Evolutionary conservation across 2,329 filamentous ascomycete species (phyloP), one percentile per base, ranked within the genome.

Genomic region (Fusarium verrucosum): DNA sequence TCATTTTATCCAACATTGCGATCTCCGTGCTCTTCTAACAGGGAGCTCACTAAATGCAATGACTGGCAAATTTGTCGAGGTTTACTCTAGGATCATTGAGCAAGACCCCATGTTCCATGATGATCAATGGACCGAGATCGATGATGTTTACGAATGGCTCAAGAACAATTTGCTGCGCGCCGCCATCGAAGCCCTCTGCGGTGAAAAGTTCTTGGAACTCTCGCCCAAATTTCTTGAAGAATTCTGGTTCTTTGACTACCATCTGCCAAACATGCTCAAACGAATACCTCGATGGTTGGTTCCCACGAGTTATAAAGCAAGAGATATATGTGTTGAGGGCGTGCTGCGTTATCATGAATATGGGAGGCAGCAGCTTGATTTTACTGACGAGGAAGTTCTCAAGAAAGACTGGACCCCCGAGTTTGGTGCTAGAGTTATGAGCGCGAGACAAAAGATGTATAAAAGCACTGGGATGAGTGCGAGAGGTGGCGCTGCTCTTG

Each of bases 351-450:
- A 62, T 11, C 67, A 70, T 4, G 30, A 63, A 2, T 57, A 63
- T 6, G 62, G 58, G 1, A 40, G 36, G 1, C 11, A 54, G 10
- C 13, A 41, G 0, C 46, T 67, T 11, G 55, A 68, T 13, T 57
- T 62, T 16, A 19, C 5, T 0, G 47, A 64, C 4, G 32, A 62
- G 11, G 33, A 56, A 0, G 11, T 58, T 0, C 33, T 70, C 7
- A 57, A 50, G 5, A 53, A 49, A 1, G 60, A 71, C 1, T 72
- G 70, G 70, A 72, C 69, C 1, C 26, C 61, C 0, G 54, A 68
- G 38, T 73, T 62, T 36, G 70, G 69, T 1, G 52, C 67, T 1
- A 74, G 58, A 13, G 30, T 75, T 5, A 70, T 76, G 65, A 65
- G 68, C 10, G 49, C 64, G 4, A 58, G 74, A 17, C 71, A 69